Evolutionary conservation across 2,329 filamentous ascomycete genomes (phyloP), one percentile per base, ranked within the genome.

Genomic region (Apiospora hydei): DNA sequence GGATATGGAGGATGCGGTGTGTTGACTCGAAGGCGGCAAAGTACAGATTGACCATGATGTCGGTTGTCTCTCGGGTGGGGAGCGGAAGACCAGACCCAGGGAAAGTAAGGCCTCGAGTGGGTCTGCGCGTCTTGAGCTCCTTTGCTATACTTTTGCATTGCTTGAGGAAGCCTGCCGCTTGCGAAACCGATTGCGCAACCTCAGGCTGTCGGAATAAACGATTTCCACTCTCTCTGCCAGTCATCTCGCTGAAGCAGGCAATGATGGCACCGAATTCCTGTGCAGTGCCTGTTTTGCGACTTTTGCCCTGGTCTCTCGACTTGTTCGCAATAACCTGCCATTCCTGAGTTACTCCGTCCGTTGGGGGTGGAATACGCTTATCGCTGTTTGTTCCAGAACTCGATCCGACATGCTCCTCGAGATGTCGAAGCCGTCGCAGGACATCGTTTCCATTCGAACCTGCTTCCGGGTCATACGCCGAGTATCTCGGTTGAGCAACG

Each of bases 1-100:
- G 87, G 5, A 81, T 77, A 71, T 90, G 88, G 0, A 90, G 77
- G 64, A 90, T 85, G 3, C 87, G 84, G 69, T 88, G 84, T 0
- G 83, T 82, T 1, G 82, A 84, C 72, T 89, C 88, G 72, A 87
- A 89, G 0, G 80, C 85, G 2, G 78, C 77, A 61, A 89, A 84
- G 77, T 90, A 91, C 0, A 85, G 74, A 1, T 76, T 72, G 8
- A 83, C 81, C 77, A 86, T 82, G 16, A 75, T 49, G 71, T 89
- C 86, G 0, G 85, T 78, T 6, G 77, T 38, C 13, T 77, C 78
- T 0, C 79, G 80, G 3, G 78, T 70, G 0, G 80, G 83, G 0
- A 76, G 77, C 7, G 72, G 53, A 4, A 82, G 73, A 21, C 71
- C 73, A 21, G 78, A 73, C 2, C 75, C 72, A 1, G 77, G 74